A percentile compares a stretch with the other conserved stretches of the same genome.
Evolutionary conservation across 1,284 basidiomycete genomes (phyloP).

Genomic region (Leccinum proliferum): DNA sequence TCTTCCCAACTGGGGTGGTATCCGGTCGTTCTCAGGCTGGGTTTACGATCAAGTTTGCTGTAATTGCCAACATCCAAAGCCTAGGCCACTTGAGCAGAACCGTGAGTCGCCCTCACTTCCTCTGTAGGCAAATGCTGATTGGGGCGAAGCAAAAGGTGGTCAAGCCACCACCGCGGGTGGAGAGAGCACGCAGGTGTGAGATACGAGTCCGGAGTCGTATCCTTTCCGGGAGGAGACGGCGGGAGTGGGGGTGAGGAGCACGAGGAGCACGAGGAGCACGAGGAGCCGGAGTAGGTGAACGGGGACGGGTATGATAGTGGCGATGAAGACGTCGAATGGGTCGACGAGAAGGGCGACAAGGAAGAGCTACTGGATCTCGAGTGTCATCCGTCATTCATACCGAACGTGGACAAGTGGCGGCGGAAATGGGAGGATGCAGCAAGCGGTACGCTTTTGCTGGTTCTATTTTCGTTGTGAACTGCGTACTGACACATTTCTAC

Average conservation of each 20-base stretch:
- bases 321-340: constrained; percentile 52
- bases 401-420: constrained; percentile 58
- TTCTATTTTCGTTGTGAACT: not conserved
- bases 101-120: too few relatives aligned
- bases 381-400: constrained; percentile 67
- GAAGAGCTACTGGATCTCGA: constrained; percentile 70
- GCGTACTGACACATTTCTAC: not conserved
- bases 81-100: too few relatives aligned
- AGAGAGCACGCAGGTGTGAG: constrained; percentile 70
- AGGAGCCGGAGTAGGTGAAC: constrained; percentile 35
- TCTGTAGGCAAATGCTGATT: too few relatives aligned
- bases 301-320: constrained; percentile 32
- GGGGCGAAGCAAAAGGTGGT: constrained; percentile 27
- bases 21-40: too few relatives aligned
- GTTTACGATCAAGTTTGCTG: too few relatives aligned
- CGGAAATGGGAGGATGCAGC: constrained; percentile 67
- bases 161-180: constrained; percentile 68
- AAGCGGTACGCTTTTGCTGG: constrained; percentile 43
- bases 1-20: too few relatives aligned
- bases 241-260: constrained; percentile 34
- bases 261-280: constrained; percentile 30
- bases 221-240: constrained; percentile 53
- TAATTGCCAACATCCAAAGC: too few relatives aligned
- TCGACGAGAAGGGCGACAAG: constrained; percentile 67
- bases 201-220: constrained; percentile 72